phyloP scores from a whole-genome alignment of 2,329 filamentous ascomycete species.

The Neonectria punicea region DNA sequence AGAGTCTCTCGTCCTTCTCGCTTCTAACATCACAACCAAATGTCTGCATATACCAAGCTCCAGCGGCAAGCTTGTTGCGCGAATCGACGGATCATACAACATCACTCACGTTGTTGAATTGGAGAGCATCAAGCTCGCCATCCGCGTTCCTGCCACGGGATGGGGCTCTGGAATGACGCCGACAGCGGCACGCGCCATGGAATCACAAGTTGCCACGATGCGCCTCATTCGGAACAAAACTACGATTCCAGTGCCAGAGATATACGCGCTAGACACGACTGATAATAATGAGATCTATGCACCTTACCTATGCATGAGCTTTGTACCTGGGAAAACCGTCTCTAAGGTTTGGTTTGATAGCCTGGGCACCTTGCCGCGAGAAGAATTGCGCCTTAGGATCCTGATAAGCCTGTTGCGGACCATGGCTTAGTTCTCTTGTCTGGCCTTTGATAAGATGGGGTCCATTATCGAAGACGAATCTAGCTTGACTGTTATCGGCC shows the following conservation, averaged over 20 bases:
- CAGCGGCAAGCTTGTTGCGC: constrained; percentile 11
- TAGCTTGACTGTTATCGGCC: constrained; percentile 10
- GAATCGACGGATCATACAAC: constrained; percentile 15
- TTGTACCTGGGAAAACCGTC: constrained; percentile 24
- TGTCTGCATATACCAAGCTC: constrained; percentile 5
- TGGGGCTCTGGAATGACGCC: constrained; percentile 27
- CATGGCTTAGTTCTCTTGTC: constrained; percentile 26
- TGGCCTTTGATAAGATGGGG: constrained; percentile 28
- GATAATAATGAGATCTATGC: constrained; percentile 25
- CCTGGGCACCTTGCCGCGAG: constrained; percentile 7
- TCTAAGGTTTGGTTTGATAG: constrained; percentile 25
- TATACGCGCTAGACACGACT: constrained; percentile 28
- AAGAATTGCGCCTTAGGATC: constrained; percentile 27
- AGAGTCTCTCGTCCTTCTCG: constrained; percentile 9
- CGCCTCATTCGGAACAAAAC: constrained; percentile 11
- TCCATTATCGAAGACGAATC: constrained; percentile 17
- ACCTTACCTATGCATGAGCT: constrained; percentile 34
- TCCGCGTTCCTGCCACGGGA: constrained; percentile 21
- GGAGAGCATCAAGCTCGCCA: constrained; percentile 19
- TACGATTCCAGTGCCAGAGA: constrained; percentile 29
- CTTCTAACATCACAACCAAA: not conserved
- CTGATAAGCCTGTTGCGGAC: constrained; percentile 17
- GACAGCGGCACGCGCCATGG: constrained; percentile 19
- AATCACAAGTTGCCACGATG: constrained; percentile 24
- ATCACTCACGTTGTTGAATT: constrained; percentile 14